A percentile compares a stretch with the other conserved stretches of the same genome.
Conservation (phyloP, 371 early-diverging fungal genomes). For the Globomyces sp. region DNA sequence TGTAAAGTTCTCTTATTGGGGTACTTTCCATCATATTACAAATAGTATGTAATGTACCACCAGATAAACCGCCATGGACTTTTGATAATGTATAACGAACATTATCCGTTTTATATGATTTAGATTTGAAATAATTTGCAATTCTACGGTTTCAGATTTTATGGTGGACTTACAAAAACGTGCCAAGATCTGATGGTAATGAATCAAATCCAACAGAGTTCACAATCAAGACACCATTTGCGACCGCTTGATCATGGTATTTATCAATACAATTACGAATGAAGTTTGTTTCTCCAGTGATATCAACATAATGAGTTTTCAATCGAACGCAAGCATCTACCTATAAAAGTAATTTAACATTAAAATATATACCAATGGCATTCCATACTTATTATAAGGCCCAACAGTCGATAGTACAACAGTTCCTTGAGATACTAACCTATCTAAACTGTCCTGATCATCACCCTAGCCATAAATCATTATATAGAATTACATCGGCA, state of each 20-base stretch:
- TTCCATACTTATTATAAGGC: constrained; percentile 58
- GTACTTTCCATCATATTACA: neutral
- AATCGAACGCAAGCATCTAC: constrained; percentile 82
- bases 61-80: constrained; percentile 55
- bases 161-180: constrained; percentile 25
- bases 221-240: constrained; percentile 67
- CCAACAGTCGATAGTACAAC: constrained; percentile 89
- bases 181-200: constrained; percentile 52
- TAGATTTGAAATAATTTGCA: constrained; percentile 30
- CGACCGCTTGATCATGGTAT: constrained; percentile 65
- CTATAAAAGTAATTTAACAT: neutral
- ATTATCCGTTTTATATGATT: constrained; percentile 37
- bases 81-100: constrained; percentile 58
- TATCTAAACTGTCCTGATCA: constrained; percentile 51
- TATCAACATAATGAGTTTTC: constrained; percentile 87
- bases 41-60: constrained; percentile 58
- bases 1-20: neutral
- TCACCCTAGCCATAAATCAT: constrained; percentile 22
- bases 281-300: constrained; percentile 83
- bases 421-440: constrained; percentile 59
- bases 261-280: constrained; percentile 64
- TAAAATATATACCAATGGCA: neutral
- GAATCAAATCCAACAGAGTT: constrained; percentile 92
- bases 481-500: constrained; percentile 50
- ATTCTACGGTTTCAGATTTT: constrained; percentile 12